Percentiles rank a stretch among this genome's conserved stretches.
Conservation (phyloP, 1,139 yeast genomes). For the Hyphopichia wangnamkhiaoensis region DNA sequence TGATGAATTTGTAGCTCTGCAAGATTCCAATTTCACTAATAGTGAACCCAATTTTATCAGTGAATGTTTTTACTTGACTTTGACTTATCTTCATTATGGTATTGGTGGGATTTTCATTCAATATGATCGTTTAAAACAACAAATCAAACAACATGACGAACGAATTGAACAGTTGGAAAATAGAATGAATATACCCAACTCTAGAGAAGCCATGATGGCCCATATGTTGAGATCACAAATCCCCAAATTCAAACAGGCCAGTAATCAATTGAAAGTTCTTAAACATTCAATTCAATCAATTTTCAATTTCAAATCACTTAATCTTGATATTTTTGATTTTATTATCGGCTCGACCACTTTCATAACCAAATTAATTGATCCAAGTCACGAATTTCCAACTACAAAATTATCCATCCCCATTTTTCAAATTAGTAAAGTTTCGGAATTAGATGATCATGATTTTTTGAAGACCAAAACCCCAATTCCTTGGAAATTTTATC, state of each 20-base stretch:
- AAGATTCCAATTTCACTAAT: slow-evolving; percentile 13
- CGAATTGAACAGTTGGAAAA: slow-evolving; percentile 51
- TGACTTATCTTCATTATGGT: slow-evolving; percentile 85
- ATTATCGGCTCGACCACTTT: slow-evolving; percentile 74
- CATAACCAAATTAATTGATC: slow-evolving; percentile 71
- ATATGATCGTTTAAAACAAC: slow-evolving; percentile 54
- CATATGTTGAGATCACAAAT: slow-evolving; percentile 37
- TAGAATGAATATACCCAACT: slow-evolving; percentile 20
- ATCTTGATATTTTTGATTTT: slow-evolving; percentile 72
- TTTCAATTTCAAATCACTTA: slow-evolving; percentile 54
- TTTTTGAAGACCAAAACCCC: slow-evolving; percentile 66
- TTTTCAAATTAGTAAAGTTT: slow-evolving; percentile 48
- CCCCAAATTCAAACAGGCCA: slow-evolving; percentile 45
- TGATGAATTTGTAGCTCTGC: slow-evolving; percentile 48
- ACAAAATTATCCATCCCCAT: slow-evolving; percentile 62
- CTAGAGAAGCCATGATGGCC: slow-evolving; percentile 29
- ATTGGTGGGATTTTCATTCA: slow-evolving; percentile 73
- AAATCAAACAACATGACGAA: slow-evolving; percentile 52
- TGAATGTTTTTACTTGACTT: slow-evolving; percentile 79
- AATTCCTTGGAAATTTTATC: slow-evolving; percentile 77
- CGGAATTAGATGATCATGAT: slow-evolving; percentile 67
- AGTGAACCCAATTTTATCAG: slow-evolving; percentile 74
- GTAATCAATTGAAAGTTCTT: slow-evolving; percentile 41
- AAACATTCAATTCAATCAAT: slow-evolving; percentile 61
- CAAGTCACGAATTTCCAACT: slow-evolving; percentile 63